Evolutionary conservation across 805 yeast species (phyloP).

Genomic region (Maudiozyma bulderi): DNA sequence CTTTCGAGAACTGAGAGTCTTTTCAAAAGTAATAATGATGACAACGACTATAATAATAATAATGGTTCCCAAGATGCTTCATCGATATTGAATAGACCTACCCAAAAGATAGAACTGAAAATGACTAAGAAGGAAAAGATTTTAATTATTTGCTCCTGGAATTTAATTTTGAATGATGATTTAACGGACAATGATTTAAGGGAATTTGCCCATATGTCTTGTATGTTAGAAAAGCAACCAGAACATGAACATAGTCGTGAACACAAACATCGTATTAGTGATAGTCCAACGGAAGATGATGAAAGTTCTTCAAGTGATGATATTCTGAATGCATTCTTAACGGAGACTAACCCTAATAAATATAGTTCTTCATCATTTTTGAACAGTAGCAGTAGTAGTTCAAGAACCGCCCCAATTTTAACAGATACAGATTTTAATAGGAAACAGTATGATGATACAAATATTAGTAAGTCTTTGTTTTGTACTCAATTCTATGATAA

Average conservation of each 20-base stretch:
- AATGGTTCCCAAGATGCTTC: not conserved
- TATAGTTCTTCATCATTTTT: no score
- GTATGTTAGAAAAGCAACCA: not conserved
- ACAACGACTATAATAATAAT: not conserved
- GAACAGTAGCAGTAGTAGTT: not conserved
- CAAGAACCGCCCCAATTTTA: not conserved
- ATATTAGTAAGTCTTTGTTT: conserved; percentile 45
- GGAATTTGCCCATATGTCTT: conserved; percentile 1
- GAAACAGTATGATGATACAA: not conserved
- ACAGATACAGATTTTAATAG: not conserved
- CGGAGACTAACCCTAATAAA: no score
- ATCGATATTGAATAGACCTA: not conserved
- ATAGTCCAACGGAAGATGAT: not conserved
- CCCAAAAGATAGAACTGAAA: not conserved
- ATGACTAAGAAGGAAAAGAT: conserved; percentile 21
- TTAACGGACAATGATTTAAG: not conserved
- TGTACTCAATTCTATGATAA: conserved; percentile 72
- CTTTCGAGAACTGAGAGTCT: not conserved
- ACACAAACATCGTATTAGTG: not conserved
- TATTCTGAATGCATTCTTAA: no score
- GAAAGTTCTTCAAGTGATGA: not conserved
- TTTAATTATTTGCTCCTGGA: conserved; percentile 33
- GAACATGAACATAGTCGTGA: not conserved
- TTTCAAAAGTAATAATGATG: not conserved
- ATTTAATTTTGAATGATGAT: conserved; percentile 31